These are phyloP conservation scores for Emergomyces orientalis DNA, from an alignment of 2,329 filamentous ascomycete species.

Conservation along the genomic window DNA sequence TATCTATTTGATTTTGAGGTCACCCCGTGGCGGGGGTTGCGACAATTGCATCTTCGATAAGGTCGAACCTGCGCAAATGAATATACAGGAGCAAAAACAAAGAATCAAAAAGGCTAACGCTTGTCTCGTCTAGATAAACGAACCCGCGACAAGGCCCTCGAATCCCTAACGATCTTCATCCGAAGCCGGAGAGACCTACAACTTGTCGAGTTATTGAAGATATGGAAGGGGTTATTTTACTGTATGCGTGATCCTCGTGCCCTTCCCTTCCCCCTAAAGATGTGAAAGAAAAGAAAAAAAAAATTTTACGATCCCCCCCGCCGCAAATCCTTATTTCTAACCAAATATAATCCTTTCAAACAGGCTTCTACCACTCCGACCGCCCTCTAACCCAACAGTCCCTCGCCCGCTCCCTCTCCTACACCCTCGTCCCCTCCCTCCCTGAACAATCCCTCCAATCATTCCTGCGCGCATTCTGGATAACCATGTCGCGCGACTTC, in stretches of 20 bases:
- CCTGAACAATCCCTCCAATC: constrained; percentile 38
- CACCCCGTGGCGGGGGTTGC: too few relatives aligned
- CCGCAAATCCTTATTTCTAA: background rate
- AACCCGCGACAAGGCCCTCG: constrained; percentile 66
- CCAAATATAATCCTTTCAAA: background rate
- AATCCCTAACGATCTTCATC: constrained; percentile 70
- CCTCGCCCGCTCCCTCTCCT: constrained; percentile 68
- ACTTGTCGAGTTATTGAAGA: constrained; percentile 66
- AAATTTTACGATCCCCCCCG: background rate
- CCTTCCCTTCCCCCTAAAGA: constrained; percentile 63
- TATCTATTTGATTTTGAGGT: background rate
- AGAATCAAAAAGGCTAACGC: background rate
- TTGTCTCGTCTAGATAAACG: constrained; percentile 53
- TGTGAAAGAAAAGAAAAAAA: background rate
- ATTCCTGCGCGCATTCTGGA: constrained; percentile 59
- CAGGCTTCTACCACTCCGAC: constrained; percentile 85
- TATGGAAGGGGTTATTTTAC: constrained; percentile 94
- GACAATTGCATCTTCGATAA: background rate
- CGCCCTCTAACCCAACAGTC: constrained; percentile 77
- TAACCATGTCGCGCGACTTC: constrained; percentile 61
- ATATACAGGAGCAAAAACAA: background rate
- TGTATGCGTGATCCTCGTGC: constrained; percentile 35
- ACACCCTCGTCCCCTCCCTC: constrained; percentile 52
- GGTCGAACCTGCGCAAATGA: background rate
- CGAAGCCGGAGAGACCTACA: constrained; percentile 53